phyloP scores from a whole-genome alignment of 2,329 filamentous ascomycete genomes.

The Emergomyces pasteurianus region DNA sequence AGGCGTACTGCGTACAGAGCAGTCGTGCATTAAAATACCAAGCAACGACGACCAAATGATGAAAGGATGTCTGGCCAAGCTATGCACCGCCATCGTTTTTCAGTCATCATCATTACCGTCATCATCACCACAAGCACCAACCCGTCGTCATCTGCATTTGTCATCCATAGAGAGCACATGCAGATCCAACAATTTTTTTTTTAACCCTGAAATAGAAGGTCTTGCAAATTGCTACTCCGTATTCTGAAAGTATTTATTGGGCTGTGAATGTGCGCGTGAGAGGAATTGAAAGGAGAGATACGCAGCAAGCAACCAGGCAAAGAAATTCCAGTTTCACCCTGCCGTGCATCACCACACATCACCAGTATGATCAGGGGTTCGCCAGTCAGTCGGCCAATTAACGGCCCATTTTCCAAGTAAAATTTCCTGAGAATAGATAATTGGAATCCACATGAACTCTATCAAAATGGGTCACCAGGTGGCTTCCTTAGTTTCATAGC shows the following conservation, averaged over 20 bases:
- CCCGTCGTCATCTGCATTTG: not conserved
- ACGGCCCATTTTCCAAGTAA: not conserved
- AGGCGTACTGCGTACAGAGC: not conserved
- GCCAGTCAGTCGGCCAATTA: not conserved
- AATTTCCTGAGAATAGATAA: not conserved
- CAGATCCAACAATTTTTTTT: not conserved
- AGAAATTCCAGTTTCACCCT: no score
- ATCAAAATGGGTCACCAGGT: not conserved
- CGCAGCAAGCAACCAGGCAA: not conserved
- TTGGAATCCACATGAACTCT: not conserved
- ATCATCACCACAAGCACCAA: not conserved
- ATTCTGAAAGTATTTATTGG: not conserved
- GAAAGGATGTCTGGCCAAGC: not conserved
- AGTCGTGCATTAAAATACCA: not conserved
- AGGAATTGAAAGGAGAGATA: not conserved
- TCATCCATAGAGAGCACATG: not conserved
- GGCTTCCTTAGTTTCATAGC: not conserved
- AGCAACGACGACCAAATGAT: not conserved
- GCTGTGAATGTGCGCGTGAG: not conserved
- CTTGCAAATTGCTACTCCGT: not conserved
- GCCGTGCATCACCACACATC: not conserved
- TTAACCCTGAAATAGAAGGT: not conserved
- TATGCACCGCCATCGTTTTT: not conserved
- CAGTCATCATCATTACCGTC: not conserved
- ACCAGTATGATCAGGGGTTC: not conserved